These are phyloP conservation scores for Candida frijolesensis DNA, from an alignment of 1,139 yeast species.

Conservation along the genomic window DNA sequence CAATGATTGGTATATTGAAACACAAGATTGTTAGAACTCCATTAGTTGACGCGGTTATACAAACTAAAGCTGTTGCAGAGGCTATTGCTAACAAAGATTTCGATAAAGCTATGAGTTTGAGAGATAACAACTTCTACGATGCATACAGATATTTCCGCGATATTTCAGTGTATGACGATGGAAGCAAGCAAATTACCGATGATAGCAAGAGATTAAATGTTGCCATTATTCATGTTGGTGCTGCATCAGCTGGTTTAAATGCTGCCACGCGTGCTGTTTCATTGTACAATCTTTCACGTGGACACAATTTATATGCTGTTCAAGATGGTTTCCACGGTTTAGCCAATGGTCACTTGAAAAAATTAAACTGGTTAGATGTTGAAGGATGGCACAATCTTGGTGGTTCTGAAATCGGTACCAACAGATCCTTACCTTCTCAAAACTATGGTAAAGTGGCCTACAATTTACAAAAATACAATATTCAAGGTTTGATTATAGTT, in stretches of 20 bases:
- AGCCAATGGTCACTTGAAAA: slow-evolving; percentile 73
- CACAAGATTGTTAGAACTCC: slow-evolving; percentile 84
- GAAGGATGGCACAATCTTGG: slow-evolving; percentile 91
- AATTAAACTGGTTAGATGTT: slow-evolving; percentile 81
- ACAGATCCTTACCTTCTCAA: slow-evolving; percentile 79
- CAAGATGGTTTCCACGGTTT: slow-evolving; percentile 94
- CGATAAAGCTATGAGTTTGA: slow-evolving; percentile 78
- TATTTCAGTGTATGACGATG: slow-evolving; percentile 71
- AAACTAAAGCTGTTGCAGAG: slow-evolving; percentile 83
- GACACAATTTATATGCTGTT: slow-evolving; percentile 85
- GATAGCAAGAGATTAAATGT: slow-evolving; percentile 57
- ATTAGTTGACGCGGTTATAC: slow-evolving; percentile 82
- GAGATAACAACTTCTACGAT: slow-evolving; percentile 87
- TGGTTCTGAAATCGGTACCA: slow-evolving; percentile 95
- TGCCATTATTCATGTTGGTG: slow-evolving; percentile 91
- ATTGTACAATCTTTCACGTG: slow-evolving; percentile 84
- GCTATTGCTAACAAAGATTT: slow-evolving; percentile 82
- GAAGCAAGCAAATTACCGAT: slow-evolving; percentile 48
- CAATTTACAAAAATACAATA: slow-evolving; percentile 79
- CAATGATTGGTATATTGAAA: slow-evolving; percentile 89
- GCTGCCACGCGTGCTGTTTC: slow-evolving; percentile 92
- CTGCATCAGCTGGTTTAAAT: slow-evolving; percentile 96
- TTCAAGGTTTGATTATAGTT: slow-evolving; percentile 84
- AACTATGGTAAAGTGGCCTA: slow-evolving; percentile 89
- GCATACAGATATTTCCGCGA: slow-evolving; percentile 72